These are phyloP conservation scores for Piromyces sp. DNA, from an alignment of 192 early-diverging fungal species.

Conservation along the genomic window DNA sequence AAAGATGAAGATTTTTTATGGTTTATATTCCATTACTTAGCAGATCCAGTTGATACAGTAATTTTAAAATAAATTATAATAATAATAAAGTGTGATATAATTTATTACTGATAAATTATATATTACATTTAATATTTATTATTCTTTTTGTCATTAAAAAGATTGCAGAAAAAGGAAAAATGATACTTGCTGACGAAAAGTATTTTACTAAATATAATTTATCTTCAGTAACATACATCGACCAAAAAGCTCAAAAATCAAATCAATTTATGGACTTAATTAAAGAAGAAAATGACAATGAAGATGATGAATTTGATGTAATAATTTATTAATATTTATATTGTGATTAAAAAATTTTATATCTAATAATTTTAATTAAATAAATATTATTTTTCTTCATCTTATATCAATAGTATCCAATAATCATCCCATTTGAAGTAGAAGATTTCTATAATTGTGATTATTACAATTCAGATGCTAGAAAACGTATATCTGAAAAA, in stretches of 20 bases:
- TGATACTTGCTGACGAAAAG: not conserved
- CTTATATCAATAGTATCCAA: not conserved
- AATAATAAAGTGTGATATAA: too few species aligned
- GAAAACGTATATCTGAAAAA: conserved; percentile 11
- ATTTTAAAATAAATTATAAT: too few species aligned
- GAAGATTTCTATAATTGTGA: conserved; percentile 27
- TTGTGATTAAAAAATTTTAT: too few species aligned
- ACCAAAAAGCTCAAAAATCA: not conserved
- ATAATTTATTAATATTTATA: too few species aligned
- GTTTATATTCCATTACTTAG: not conserved
- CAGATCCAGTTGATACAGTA: not conserved
- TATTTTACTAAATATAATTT: not conserved
- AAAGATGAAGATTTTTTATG: not conserved
- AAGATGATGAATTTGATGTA: not conserved
- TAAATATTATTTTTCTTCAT: too few species aligned
- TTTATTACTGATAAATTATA: too few species aligned
- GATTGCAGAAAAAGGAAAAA: not conserved
- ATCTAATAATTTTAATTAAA: too few species aligned
- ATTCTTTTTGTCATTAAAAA: too few species aligned
- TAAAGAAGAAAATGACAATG: not conserved
- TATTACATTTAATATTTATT: too few species aligned
- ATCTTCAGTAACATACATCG: not conserved
- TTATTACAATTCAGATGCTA: conserved; percentile 24
- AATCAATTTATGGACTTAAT: not conserved
- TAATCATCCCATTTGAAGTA: not conserved